A percentile compares a stretch with the other conserved stretches of the same genome.
phyloP scores from a whole-genome alignment of 345 rosid genomes.

The Lumnitzera littorea region DNA sequence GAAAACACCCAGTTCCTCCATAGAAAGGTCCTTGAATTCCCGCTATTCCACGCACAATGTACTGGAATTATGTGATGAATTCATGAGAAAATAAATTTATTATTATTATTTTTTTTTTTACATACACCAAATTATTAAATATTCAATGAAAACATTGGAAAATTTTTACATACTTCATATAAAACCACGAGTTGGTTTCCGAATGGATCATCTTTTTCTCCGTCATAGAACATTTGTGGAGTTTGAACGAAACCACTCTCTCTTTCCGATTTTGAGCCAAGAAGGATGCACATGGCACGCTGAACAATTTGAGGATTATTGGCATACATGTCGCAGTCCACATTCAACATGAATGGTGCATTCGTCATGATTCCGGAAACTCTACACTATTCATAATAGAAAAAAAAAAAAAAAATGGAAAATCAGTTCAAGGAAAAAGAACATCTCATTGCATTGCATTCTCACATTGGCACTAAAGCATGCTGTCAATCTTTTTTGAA shows the following conservation, averaged over 20 bases:
- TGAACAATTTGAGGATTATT: conserved; percentile 41
- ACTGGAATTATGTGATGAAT: conserved; percentile 13
- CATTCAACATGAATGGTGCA: conserved; percentile 66
- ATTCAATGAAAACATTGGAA: too few relatives aligned
- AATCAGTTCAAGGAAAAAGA: not conserved
- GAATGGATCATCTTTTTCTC: conserved; percentile 24
- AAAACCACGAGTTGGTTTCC: conserved; percentile 22
- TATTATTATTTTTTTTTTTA: too few relatives aligned
- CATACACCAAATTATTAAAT: too few relatives aligned
- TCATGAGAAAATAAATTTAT: too few relatives aligned
- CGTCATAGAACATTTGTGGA: conserved; percentile 44
- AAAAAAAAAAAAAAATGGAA: too few relatives aligned
- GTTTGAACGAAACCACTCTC: conserved; percentile 42
- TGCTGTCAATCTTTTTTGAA: too few relatives aligned
- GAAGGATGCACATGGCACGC: conserved; percentile 46
- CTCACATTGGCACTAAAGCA: too few relatives aligned
- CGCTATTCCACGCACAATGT: conserved; percentile 21
- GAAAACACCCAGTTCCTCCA: conserved; percentile 54
- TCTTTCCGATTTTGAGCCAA: conserved; percentile 12
- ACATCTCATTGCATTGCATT: not conserved
- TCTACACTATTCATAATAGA: conserved; percentile 27
- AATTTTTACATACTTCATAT: conserved; percentile 11
- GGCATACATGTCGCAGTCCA: conserved; percentile 70
- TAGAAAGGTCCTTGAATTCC: conserved; percentile 56
- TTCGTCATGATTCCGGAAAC: conserved; percentile 71